Conservation (phyloP, 768 basidiomycete species). For the Mycena vitilis region DNA sequence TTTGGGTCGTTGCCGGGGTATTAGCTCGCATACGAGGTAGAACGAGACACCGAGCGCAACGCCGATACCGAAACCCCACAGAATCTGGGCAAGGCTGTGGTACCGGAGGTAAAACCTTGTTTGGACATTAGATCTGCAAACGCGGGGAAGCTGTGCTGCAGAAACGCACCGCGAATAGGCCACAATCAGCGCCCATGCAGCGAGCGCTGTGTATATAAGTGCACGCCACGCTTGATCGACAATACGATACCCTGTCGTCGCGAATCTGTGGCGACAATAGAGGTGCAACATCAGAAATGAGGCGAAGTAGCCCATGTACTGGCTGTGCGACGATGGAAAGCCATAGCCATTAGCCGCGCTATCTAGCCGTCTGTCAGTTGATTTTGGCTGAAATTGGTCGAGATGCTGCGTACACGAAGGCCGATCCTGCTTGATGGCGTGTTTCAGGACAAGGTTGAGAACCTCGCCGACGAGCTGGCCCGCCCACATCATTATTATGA, state of each 20-base stretch:
- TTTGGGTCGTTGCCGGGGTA: constrained; percentile 65
- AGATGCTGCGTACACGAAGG: constrained; percentile 63
- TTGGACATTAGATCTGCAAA: background rate
- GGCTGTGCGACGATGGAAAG: constrained; percentile 90
- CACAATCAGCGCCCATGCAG: constrained; percentile 70
- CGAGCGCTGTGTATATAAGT: constrained; percentile 60
- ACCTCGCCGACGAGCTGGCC: constrained; percentile 81
- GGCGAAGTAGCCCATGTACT: constrained; percentile 91
- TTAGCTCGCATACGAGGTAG: constrained; percentile 67
- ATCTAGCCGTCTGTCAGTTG: constrained; percentile 49
- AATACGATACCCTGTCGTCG: constrained; percentile 59
- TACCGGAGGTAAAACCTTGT: constrained; percentile 77
- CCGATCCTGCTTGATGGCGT: constrained; percentile 71
- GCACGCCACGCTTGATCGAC: constrained; percentile 66
- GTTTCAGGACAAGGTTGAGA: constrained; percentile 78
- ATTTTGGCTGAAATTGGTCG: background rate
- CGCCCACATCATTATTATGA: constrained; percentile 86
- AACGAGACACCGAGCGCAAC: constrained; percentile 60
- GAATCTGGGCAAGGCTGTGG: constrained; percentile 77
- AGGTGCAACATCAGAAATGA: constrained; percentile 82
- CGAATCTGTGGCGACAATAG: constrained; percentile 74
- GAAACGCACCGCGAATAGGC: constrained; percentile 80
- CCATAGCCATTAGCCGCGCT: constrained; percentile 80
- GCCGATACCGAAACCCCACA: constrained; percentile 82
- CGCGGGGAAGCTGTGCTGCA: background rate